These are phyloP conservation scores for Populus hybrid DNA, from an alignment of 441 rosid genomes.

Conservation along the genomic window DNA sequence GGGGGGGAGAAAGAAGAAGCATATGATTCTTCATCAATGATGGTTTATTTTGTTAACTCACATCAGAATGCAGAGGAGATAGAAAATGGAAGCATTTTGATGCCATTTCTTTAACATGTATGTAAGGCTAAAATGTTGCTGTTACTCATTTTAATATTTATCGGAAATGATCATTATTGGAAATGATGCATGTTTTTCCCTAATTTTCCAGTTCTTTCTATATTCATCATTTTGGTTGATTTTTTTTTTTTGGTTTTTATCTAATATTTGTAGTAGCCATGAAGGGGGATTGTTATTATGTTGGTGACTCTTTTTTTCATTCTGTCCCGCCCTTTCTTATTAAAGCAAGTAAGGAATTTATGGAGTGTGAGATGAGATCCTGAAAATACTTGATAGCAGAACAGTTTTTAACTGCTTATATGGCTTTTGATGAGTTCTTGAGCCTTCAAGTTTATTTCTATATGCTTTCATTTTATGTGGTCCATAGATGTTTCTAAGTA, in stretches of 20 bases:
- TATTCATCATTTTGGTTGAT: constrained; percentile 23
- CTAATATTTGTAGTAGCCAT: not conserved
- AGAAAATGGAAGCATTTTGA: constrained; percentile 11
- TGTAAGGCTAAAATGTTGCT: not conserved
- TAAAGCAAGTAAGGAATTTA: constrained; percentile 1
- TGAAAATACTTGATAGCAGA: not conserved
- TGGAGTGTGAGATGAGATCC: constrained; percentile 2
- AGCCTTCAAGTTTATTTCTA: constrained; percentile 5
- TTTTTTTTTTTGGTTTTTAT: constrained; percentile 9
- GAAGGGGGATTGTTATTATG: not conserved
- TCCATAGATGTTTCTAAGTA: not conserved
- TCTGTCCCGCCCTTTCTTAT: not conserved
- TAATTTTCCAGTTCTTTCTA: constrained; percentile 24
- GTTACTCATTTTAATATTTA: constrained; percentile 1
- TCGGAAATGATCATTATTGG: constrained; percentile 11
- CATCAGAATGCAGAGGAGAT: constrained; percentile 12
- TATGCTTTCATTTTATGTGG: not conserved
- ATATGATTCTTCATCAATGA: constrained; percentile 3
- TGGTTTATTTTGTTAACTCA: constrained; percentile 1
- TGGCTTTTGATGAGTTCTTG: constrained; percentile 6
- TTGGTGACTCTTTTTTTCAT: not conserved
- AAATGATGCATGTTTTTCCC: constrained; percentile 26
- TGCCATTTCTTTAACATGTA: constrained; percentile 12
- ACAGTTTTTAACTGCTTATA: not conserved
- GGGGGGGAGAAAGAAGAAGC: not conserved